Conservation (phyloP, 306 rosid species). For the Quercus rubra region DNA sequence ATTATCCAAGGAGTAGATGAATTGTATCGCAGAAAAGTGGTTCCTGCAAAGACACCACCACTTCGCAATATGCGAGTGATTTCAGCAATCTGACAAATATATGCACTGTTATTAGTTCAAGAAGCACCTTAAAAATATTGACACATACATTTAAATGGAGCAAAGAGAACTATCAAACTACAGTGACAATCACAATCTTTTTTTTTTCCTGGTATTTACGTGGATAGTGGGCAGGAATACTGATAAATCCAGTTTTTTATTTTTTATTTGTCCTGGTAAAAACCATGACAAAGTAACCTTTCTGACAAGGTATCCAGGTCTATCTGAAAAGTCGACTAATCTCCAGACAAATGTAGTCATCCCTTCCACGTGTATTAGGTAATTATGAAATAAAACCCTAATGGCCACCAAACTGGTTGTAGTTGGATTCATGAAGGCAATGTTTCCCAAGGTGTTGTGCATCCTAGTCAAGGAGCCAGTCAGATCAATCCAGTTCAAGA, state of each 20-base stretch:
- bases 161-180: slow-evolving; percentile 11
- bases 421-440: neutral
- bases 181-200: neutral
- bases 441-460: neutral
- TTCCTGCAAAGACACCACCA: slow-evolving; percentile 86
- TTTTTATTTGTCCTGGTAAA: neutral
- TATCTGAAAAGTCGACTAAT: neutral
- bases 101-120: slow-evolving; percentile 16
- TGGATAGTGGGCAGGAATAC: neutral
- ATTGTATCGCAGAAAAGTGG: slow-evolving; percentile 75
- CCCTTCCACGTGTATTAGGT: neutral
- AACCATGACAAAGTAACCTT: neutral
- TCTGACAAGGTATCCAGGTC: neutral
- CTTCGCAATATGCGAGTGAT: slow-evolving; percentile 69
- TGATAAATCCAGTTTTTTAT: neutral
- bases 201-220: neutral
- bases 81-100: slow-evolving; percentile 61
- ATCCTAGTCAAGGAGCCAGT: neutral
- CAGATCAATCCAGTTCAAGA: neutral
- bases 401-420: neutral
- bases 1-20: slow-evolving; percentile 56
- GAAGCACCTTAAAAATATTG: neutral
- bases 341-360: neutral
- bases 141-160: neutral
- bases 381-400: neutral